phyloP scores from a whole-genome alignment of 2,329 filamentous ascomycete species.

The Setomelanomma holmii region DNA sequence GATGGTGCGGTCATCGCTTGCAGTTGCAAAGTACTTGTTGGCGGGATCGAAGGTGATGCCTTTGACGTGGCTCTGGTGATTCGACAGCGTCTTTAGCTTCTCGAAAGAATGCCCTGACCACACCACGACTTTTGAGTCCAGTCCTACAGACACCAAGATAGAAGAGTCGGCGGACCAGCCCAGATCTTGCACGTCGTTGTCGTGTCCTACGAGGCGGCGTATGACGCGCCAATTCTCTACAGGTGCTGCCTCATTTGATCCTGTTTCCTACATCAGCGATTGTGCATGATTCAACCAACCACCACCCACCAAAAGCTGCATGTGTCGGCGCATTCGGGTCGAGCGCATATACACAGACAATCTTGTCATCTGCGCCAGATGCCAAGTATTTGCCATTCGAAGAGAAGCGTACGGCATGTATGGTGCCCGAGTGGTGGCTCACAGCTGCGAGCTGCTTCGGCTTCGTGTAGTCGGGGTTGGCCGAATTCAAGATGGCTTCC shows the following conservation, averaged over 20 bases:
- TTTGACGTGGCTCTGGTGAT: constrained; percentile 97
- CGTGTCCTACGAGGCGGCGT: constrained; percentile 90
- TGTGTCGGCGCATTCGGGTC: constrained; percentile 81
- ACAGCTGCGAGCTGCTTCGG: constrained; percentile 96
- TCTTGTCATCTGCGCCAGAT: constrained; percentile 97
- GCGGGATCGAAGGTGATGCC: constrained; percentile 98
- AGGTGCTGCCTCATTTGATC: constrained; percentile 85
- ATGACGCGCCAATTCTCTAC: constrained; percentile 99
- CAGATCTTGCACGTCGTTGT: constrained; percentile 97
- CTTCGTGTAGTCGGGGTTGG: constrained; percentile 72
- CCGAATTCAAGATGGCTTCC: constrained; percentile 85
- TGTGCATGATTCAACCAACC: constrained; percentile 1
- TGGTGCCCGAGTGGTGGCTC: constrained; percentile 97
- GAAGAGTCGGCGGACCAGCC: constrained; percentile 97
- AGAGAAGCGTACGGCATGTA: constrained; percentile 96
- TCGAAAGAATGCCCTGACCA: constrained; percentile 99
- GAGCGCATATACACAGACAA: constrained; percentile 95
- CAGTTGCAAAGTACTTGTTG: constrained; percentile 98
- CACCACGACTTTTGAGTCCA: constrained; percentile 97
- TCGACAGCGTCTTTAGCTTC: constrained; percentile 90
- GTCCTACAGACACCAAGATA: constrained; percentile 90
- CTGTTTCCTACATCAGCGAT: constrained; percentile 50
- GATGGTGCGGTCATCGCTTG: constrained; percentile 95
- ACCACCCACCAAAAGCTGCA: constrained; percentile 74
- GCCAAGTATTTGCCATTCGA: constrained; percentile 94